A percentile compares a stretch with the other conserved stretches of the same genome.
These are phyloP conservation scores for Thelephora ganbajun DNA, from an alignment of 768 basidiomycete species.

Conservation along the genomic window DNA sequence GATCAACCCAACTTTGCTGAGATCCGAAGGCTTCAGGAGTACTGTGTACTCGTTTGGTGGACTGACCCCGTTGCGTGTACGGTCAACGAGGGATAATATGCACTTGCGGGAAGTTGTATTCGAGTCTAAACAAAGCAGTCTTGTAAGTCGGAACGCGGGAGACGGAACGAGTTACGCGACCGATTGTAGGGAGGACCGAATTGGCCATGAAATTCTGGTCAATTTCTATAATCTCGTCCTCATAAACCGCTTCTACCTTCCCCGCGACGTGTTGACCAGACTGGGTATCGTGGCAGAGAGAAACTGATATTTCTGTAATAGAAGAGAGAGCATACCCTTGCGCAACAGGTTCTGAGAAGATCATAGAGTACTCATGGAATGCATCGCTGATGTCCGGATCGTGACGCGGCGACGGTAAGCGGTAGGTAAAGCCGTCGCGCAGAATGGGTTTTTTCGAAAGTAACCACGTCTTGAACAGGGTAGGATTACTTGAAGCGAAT, in stretches of 20 bases:
- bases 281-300: background rate
- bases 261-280: background rate
- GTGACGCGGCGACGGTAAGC: constrained; percentile 10
- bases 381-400: constrained; percentile 7
- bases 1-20: constrained; percentile 51
- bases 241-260: constrained; percentile 4
- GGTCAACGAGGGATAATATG: too few relatives aligned
- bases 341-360: constrained; percentile 55
- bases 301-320: constrained; percentile 30
- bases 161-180: background rate
- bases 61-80: too few relatives aligned
- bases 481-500: constrained; percentile 8
- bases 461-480: constrained; percentile 13
- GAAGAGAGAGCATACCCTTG: constrained; percentile 47
- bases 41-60: constrained; percentile 36
- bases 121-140: too few relatives aligned
- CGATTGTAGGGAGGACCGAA: constrained; percentile 21
- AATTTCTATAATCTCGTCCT: constrained; percentile 39
- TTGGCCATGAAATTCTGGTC: constrained; percentile 57
- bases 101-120: too few relatives aligned
- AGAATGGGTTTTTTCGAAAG: constrained; percentile 23
- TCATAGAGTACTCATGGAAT: constrained; percentile 30
- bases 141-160: background rate
- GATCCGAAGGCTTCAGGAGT: constrained; percentile 48
- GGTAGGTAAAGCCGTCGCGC: constrained; percentile 33